Percentiles rank a stretch among this genome's conserved stretches.
Conservation (phyloP, 345 rosid genomes). For the Salix viminalis region DNA sequence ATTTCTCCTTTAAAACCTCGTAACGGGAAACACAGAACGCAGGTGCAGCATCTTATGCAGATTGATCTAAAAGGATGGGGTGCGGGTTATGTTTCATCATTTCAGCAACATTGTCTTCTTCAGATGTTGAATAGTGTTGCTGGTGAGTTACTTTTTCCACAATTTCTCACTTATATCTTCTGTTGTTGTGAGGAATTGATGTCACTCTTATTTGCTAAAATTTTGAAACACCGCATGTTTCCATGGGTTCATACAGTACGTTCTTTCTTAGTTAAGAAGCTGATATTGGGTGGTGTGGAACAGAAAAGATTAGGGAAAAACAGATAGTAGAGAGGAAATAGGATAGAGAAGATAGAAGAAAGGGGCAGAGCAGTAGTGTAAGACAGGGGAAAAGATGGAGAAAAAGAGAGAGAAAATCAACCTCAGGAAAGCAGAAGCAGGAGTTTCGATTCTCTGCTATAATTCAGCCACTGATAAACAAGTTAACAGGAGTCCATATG, state of each 20-base stretch:
- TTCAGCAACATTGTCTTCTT: slow-evolving; percentile 97
- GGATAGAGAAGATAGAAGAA: background rate
- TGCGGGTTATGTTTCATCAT: slow-evolving; percentile 78
- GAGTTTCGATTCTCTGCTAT: background rate
- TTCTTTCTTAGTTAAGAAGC: background rate
- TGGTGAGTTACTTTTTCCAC: slow-evolving; percentile 46
- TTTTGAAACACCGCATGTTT: background rate
- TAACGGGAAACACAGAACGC: slow-evolving; percentile 82
- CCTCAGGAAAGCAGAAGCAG: background rate
- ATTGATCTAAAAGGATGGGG: slow-evolving; percentile 99
- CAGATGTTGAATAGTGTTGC: slow-evolving; percentile 97
- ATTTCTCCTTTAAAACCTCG: slow-evolving; percentile 81
- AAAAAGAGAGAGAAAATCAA: background rate
- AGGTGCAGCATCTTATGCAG: slow-evolving; percentile 95
- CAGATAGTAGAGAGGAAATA: background rate
- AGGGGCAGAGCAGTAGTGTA: background rate
- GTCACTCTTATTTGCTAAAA: background rate
- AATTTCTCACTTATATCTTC: background rate
- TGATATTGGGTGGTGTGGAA: background rate
- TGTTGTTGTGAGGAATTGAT: background rate
- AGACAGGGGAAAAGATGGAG: background rate
- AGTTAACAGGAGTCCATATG: background rate
- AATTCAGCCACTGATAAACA: background rate
- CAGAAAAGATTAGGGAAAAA: background rate
- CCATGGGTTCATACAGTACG: background rate